Percentiles rank a stretch among this genome's conserved stretches.
Evolutionary conservation across 2,329 filamentous ascomycete species (phyloP).

Genomic region (Ceratocystis eucalypticola): DNA sequence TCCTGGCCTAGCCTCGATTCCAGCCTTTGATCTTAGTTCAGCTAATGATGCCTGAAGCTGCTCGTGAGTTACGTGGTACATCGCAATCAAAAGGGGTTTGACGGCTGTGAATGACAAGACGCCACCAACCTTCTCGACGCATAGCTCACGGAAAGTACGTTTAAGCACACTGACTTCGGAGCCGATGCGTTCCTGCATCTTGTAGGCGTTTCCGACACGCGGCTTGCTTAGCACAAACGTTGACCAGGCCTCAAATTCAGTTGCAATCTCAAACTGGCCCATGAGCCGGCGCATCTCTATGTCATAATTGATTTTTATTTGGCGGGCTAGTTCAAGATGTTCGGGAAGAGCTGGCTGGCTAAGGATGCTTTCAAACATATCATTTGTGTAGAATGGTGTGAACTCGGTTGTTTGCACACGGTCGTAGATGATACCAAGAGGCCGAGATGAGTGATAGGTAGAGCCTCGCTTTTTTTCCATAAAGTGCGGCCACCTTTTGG

Average conservation of each 20-base stretch:
- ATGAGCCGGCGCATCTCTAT: constrained; percentile 62
- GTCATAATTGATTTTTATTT: constrained; percentile 69
- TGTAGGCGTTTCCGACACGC: constrained; percentile 62
- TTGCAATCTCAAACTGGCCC: constrained; percentile 68
- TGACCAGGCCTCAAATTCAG: constrained; percentile 86
- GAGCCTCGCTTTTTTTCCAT: constrained; percentile 53
- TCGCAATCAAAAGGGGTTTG: constrained; percentile 64
- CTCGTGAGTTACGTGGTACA: constrained; percentile 70
- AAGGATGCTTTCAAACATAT: constrained; percentile 67
- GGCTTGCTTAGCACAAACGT: constrained; percentile 70
- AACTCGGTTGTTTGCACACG: constrained; percentile 56
- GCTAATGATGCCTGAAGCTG: constrained; percentile 36
- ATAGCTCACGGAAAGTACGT: constrained; percentile 52
- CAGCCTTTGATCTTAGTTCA: not conserved
- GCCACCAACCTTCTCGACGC: constrained; percentile 50
- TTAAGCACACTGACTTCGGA: constrained; percentile 52
- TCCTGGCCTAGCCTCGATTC: not conserved
- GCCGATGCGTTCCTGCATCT: constrained; percentile 71
- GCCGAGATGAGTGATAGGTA: constrained; percentile 53
- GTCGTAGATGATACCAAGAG: constrained; percentile 75
- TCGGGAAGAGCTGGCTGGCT: constrained; percentile 38
- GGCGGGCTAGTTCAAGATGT: constrained; percentile 43
- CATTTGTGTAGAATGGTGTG: constrained; percentile 52
- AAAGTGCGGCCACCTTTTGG: constrained; percentile 65
- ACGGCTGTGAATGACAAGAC: constrained; percentile 35